Base-by-base conservation (phyloP, 78 protist species). In the Isochrysis galbana region DNA sequence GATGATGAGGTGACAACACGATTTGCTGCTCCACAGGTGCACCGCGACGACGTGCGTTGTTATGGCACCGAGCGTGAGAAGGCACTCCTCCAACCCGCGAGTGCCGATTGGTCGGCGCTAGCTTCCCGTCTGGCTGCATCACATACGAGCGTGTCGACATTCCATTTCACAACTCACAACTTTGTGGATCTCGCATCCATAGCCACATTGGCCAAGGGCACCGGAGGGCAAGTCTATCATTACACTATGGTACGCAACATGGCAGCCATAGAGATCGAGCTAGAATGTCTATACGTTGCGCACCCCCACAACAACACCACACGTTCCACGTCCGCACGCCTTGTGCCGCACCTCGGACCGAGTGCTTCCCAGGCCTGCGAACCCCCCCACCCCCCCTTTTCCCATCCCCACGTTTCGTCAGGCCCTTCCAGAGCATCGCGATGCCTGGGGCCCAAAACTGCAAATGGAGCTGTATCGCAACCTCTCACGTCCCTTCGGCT, bases 11-110 rank as follows among this genome's bases (percentile, higher is more conserved):
- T n/a, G n/a, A n/a, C n/a, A n/a, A n/a, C n/a, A n/a, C n/a, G n/a
- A n/a, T n/a, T n/a, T n/a, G n/a, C n/a, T n/a, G n/a, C n/a, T n/a
- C n/a, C n/a, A n/a, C n/a, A n/a, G n/a, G n/a, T 21, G 54, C 54
- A 78, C 25, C 95, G 96, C 25, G 94, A 93, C 3, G 93, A 91
- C 93, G 34, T 19, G 84, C 91, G 91, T 82, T 2, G 74, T 25
- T 67, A 89, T 48, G 94, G 91, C 41, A 93, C 95, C 11, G 95
- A 95, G 54, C 90, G 26, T 23, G 82, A 72, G 82, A n/a, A 72
- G 82, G 82, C 21, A 42, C 39, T 72, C 45, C 82, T 72, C 44
- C 1, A 17, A 42, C 82, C 82, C 23, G 44, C 82, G 82, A 25
- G 5, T 42, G 44, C 36, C 74, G n/a, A 2, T 10, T 61, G 74